These are phyloP conservation scores for Chlamydomonas sphaeroides DNA, from an alignment of 139 green algal genomes.

Conservation along the genomic window DNA sequence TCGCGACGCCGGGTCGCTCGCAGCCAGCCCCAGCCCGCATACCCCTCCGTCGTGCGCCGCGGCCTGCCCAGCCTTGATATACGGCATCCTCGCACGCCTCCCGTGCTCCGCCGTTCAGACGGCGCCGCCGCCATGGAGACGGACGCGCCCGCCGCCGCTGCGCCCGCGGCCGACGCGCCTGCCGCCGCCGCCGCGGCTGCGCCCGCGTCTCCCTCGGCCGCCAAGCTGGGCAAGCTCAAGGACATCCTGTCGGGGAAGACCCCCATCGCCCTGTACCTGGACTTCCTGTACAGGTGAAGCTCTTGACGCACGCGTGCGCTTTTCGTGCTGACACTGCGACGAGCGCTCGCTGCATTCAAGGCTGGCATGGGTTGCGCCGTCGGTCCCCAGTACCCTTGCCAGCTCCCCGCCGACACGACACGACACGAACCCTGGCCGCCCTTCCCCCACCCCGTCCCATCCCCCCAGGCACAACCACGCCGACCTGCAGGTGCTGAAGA, in stretches of 20 bases:
- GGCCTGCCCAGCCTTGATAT: too few species aligned
- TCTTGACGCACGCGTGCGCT: too few species aligned
- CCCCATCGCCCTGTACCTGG: slow-evolving; percentile 90
- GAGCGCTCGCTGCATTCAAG: too few species aligned
- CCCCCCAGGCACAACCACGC: slow-evolving; percentile 72
- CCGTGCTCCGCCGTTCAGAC: background rate
- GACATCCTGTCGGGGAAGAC: slow-evolving; percentile 87
- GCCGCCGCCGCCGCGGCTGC: slow-evolving; percentile 5
- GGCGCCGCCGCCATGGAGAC: slow-evolving; percentile 52
- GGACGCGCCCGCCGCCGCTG: slow-evolving; percentile 29
- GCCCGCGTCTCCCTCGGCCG: slow-evolving; percentile 27
- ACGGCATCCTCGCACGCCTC: too few species aligned
- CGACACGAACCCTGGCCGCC: background rate
- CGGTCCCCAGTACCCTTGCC: background rate
- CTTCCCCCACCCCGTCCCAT: background rate
- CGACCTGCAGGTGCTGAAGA: slow-evolving; percentile 90
- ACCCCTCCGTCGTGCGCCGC: background rate
- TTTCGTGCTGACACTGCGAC: too few species aligned
- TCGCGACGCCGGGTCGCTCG: too few species aligned
- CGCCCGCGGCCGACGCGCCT: slow-evolving; percentile 6
- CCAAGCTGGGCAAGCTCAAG: slow-evolving; percentile 61
- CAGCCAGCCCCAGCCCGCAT: too few species aligned
- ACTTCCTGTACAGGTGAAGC: slow-evolving; percentile 95
- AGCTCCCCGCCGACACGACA: background rate
- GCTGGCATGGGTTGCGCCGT: too few species aligned